A percentile compares a stretch with the other conserved stretches of the same genome.
These are phyloP conservation scores for Trypanosoma rangeli DNA, from an alignment of 208 protist genomes.

Conservation along the genomic window DNA sequence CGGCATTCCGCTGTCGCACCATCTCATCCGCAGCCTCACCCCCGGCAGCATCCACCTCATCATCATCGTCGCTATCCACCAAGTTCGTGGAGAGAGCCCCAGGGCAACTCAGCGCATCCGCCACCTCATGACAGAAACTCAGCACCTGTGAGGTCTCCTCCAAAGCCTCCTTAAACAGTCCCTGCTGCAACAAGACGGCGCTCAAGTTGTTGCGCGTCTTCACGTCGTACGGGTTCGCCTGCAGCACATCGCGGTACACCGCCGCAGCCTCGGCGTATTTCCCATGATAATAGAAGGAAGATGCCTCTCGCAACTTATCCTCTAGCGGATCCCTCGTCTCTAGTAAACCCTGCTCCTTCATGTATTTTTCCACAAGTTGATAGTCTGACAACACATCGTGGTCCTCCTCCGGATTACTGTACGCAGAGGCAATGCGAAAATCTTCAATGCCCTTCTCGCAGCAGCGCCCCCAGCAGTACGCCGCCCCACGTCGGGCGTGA, in stretches of 20 bases:
- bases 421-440: constrained; percentile 81
- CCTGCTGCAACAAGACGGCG: constrained; percentile 68
- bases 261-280: constrained; percentile 56
- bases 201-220: constrained; percentile 75
- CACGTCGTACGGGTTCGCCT: constrained; percentile 49
- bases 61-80: constrained; percentile 82
- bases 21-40: constrained; percentile 25
- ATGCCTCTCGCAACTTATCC: constrained; percentile 57
- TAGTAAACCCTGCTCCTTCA: constrained; percentile 45
- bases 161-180: constrained; percentile 65
- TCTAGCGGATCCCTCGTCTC: constrained; percentile 33
- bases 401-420: constrained; percentile 63
- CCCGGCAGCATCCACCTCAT: constrained; percentile 47
- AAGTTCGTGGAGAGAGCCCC: constrained; percentile 49
- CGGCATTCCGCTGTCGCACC: constrained; percentile 49
- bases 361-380: constrained; percentile 48
- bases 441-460: constrained; percentile 64
- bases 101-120: constrained; percentile 72
- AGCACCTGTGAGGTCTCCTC: constrained; percentile 71
- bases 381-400: constrained; percentile 62
- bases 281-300: constrained; percentile 64
- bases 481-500: constrained; percentile 79
- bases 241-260: constrained; percentile 62
- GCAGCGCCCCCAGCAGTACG: constrained; percentile 79
- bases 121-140: constrained; percentile 77